Conservation (phyloP, 1,284 basidiomycete genomes). For the Malassezia globosa region DNA sequence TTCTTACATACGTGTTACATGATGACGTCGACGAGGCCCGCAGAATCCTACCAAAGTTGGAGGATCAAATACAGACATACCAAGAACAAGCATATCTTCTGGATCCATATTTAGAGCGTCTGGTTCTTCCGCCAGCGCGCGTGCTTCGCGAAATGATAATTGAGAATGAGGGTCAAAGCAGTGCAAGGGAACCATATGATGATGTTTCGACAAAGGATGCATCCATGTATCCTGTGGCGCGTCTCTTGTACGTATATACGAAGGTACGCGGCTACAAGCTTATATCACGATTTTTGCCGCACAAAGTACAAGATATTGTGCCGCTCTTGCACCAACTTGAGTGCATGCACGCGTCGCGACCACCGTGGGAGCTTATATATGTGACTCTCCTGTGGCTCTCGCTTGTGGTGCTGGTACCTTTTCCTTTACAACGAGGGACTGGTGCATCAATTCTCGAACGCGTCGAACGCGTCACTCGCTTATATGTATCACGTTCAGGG, state of each 20-base stretch:
- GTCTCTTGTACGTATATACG: slow-evolving; percentile 68
- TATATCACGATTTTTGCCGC: slow-evolving; percentile 77
- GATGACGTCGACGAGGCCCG: slow-evolving; percentile 6
- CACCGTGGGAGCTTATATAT: slow-evolving; percentile 69
- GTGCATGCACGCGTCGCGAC: background rate
- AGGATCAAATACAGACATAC: slow-evolving; percentile 55
- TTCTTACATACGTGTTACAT: slow-evolving; percentile 1
- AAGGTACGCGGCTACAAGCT: slow-evolving; percentile 86
- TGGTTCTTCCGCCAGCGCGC: slow-evolving; percentile 65
- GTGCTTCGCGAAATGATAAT: slow-evolving; percentile 16
- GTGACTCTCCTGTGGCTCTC: slow-evolving; percentile 81
- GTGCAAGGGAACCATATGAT: background rate
- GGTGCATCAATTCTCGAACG: background rate
- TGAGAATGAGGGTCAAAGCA: background rate
- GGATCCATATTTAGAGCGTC: slow-evolving; percentile 81
- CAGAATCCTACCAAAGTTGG: background rate
- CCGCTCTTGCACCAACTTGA: slow-evolving; percentile 60
- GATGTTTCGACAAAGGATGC: background rate
- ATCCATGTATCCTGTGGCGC: slow-evolving; percentile 17
- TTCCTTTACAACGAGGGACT: slow-evolving; percentile 56
- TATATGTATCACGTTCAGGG: slow-evolving; percentile 59
- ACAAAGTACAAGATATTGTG: slow-evolving; percentile 68
- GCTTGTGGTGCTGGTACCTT: slow-evolving; percentile 84
- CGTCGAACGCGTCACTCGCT: slow-evolving; percentile 58
- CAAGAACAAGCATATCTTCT: slow-evolving; percentile 78